phyloP scores from a whole-genome alignment of 306 rosid genomes.

The Parietaria judaica region DNA sequence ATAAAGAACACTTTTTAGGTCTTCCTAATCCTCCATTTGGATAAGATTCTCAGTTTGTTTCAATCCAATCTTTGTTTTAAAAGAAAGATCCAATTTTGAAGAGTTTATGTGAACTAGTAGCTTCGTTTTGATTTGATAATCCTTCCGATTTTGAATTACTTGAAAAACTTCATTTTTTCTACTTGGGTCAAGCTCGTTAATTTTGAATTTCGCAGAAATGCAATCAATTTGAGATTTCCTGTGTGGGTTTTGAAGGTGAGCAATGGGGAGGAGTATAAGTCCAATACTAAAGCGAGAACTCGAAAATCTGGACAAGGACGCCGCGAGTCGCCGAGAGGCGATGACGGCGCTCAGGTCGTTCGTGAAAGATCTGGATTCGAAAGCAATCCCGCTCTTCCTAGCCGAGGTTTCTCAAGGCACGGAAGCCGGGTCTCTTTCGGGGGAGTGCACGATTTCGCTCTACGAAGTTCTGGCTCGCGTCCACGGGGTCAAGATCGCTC shows the following conservation, averaged over 20 bases:
- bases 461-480: slow-evolving; percentile 86
- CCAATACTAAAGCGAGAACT: slow-evolving; percentile 51
- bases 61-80: too few species aligned
- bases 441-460: slow-evolving; percentile 65
- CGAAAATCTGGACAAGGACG: slow-evolving; percentile 67
- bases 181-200: neutral
- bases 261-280: slow-evolving; percentile 49
- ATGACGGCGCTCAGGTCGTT: slow-evolving; percentile 68
- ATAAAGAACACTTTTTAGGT: neutral
- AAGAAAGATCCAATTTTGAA: too few species aligned
- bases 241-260: slow-evolving; percentile 20
- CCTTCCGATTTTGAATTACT: neutral
- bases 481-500: slow-evolving; percentile 72
- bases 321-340: slow-evolving; percentile 61
- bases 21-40: too few species aligned
- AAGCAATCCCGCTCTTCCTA: slow-evolving; percentile 68
- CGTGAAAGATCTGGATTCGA: slow-evolving; percentile 69
- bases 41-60: too few species aligned
- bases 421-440: slow-evolving; percentile 58
- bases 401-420: slow-evolving; percentile 81
- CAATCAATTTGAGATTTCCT: neutral
- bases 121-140: neutral
- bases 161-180: neutral
- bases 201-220: neutral
- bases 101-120: neutral